A percentile compares a stretch with the other conserved stretches of the same genome.
phyloP scores from a whole-genome alignment of 2,329 filamentous ascomycete species.

The Sodiomyces alkalinus region DNA sequence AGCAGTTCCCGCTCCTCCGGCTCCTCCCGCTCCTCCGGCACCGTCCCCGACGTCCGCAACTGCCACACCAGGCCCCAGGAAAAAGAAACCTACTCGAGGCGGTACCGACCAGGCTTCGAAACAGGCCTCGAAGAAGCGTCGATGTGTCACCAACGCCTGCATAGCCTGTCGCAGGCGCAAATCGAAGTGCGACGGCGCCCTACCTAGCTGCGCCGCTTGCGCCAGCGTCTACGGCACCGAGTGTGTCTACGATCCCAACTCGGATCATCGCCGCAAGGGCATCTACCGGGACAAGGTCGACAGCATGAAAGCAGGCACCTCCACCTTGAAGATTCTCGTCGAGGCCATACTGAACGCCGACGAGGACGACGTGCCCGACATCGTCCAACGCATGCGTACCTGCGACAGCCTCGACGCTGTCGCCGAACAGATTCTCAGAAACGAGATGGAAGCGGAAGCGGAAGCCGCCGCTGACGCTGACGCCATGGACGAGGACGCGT shows the following conservation, averaged over 20 bases:
- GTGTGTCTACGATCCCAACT: constrained; percentile 91
- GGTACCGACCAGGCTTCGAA: constrained; percentile 30
- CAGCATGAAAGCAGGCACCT: constrained; percentile 70
- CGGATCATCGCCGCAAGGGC: constrained; percentile 88
- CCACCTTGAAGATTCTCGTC: constrained; percentile 81
- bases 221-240: constrained; percentile 81
- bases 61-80: constrained; percentile 11
- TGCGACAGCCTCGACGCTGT: constrained; percentile 54
- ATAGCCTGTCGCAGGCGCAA: constrained; percentile 67
- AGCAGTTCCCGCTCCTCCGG: too few species aligned
- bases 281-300: constrained; percentile 93
- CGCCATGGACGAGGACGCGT: constrained; percentile 23
- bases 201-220: constrained; percentile 89
- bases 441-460: constrained; percentile 18
- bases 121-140: constrained; percentile 43
- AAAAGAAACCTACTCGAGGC: constrained; percentile 37
- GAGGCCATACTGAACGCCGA: constrained; percentile 84
- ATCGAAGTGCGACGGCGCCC: constrained; percentile 82
- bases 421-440: constrained; percentile 36
- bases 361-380: constrained; percentile 67
- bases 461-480: constrained; percentile 23
- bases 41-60: constrained; percentile 1
- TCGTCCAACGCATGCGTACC: constrained; percentile 77
- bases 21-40: constrained; percentile 1
- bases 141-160: constrained; percentile 74